Base-by-base conservation (phyloP, 805 yeast genomes). In the Allodekkera sacchari region DNA sequence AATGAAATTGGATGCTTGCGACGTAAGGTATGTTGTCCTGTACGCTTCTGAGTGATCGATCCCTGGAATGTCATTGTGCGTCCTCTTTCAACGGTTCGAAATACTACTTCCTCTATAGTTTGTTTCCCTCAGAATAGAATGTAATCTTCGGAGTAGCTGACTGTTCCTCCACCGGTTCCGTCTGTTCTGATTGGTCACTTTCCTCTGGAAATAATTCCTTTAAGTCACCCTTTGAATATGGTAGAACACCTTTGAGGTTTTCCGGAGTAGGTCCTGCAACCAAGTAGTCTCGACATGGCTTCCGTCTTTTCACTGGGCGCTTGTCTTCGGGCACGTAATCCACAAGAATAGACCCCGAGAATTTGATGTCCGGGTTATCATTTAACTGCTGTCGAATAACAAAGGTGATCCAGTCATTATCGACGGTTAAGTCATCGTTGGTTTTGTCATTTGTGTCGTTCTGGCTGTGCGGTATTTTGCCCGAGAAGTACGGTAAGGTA, bases 261-360 rank as follows among this genome's bases (percentile, higher is more conserved):
- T 54, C 60, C 2, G 64, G 61, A 9, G 59, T 48, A 1, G 61
- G 61, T 0, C 62, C 64, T 6, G 46, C 40, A 12, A 58, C 49
- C 10, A 54, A 27, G 32, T 53, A 53, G 28, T 57, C 59, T 22
- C 42, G 43, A 19, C 35, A 36, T 5, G 52, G 45, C 27, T 37
- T 44, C n/a, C 22, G 33, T 13, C 34, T 37, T n/a, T 39, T 38
- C 12, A 38, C 25, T n/a, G 38, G 42, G 24, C 32, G 38, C 12
- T 43, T 39, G 25, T 53, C 60, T n/a, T 41, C 29, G 3, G 59
- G 58, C 18, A 50, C 34, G 29, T 43, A 40, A 12, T 52, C 46
- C 1, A 41, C 34, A 4, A 55, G 30, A 1, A 53, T 52, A 0
- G 57, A 43, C 1, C 54, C 55, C 27, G 45, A 41, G 21, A 52